Evolutionary conservation across 1,284 basidiomycete genomes (phyloP), one percentile per base, ranked within the genome.

Genomic region (Xanthoconium separans): DNA sequence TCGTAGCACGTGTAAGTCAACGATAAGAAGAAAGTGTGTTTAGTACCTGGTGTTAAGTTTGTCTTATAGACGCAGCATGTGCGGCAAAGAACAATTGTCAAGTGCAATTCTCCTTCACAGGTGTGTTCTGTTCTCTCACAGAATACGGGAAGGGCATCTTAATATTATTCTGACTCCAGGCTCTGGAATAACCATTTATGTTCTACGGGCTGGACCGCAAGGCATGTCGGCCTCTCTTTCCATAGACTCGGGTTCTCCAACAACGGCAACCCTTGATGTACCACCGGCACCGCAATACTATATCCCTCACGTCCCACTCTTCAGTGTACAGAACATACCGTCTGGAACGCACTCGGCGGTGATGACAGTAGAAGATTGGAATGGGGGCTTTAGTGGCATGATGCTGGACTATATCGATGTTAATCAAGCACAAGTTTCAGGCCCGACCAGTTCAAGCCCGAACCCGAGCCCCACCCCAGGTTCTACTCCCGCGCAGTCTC

Each of bases 161-260:
- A 37, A 18, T 34, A 3, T 9, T 30, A 37, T 44, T 7, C 16
- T 37, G 22, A 33, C 15, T 16, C 37, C 24, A 69, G 66, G 66
- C 1, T 65, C 66, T 5, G 65, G 65, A 22, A 47, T 69, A 44
- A 68, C 66, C 2, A 53, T 69, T n/a, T 69, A 68, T 51, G 65
- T 69, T 29, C 41, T 68, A 20, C 65, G 54, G 57, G 65, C 63
- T 22, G 67, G 67, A 13, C 54, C 59, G 0, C 57, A 64, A 44
- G 65, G 66, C 43, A 64, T 63, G 59, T 64, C 59, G 20, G 65
- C 65, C 12, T 66, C 65, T 24, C 57, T 68, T 31, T 57, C 58
- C 27, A 59, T 68, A 44, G 59, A 68, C 40, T 60, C 58, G 2
- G 67, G 58, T 6, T 39, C 55, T 7, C 47, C 58, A 30, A 64